Evolutionary conservation across 2,329 filamentous ascomycete genomes (phyloP).

Genomic region (Stemphylium beticola): DNA sequence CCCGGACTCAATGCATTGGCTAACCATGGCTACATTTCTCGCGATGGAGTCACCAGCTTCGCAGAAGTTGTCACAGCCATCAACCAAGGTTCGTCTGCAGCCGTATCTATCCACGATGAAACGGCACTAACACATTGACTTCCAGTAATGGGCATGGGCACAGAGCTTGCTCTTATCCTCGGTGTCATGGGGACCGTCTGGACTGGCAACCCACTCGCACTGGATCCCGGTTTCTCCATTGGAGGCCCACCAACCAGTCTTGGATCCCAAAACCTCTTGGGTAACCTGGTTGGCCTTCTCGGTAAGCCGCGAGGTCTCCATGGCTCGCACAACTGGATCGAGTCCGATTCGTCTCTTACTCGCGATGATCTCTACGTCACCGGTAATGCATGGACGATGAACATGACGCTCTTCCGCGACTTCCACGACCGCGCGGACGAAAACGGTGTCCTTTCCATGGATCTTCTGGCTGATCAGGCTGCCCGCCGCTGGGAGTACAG

Average conservation of each 20-base stretch:
- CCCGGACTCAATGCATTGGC: conserved; percentile 52
- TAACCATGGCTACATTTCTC: conserved; percentile 44
- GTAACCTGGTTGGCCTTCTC: conserved; percentile 52
- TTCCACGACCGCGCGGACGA: conserved; percentile 46
- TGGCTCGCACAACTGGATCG: conserved; percentile 56
- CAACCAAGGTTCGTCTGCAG: conserved; percentile 45
- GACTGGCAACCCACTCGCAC: conserved; percentile 58
- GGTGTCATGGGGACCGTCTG: conserved; percentile 57
- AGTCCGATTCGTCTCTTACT: conserved; percentile 50
- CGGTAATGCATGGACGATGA: conserved; percentile 49
- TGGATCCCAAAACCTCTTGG: conserved; percentile 47
- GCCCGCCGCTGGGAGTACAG: conserved; percentile 55
- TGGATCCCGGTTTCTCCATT: conserved; percentile 60
- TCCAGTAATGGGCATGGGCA: conserved; percentile 54
- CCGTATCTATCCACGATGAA: neutral
- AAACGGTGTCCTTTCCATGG: conserved; percentile 23
- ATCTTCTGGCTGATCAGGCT: conserved; percentile 32
- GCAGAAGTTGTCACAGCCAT: conserved; percentile 52
- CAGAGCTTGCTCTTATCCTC: conserved; percentile 47
- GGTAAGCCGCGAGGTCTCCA: conserved; percentile 52
- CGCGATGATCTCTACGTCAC: conserved; percentile 53
- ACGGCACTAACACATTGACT: neutral
- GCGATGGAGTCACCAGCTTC: conserved; percentile 49
- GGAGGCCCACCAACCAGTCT: conserved; percentile 46
- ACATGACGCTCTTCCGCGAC: conserved; percentile 53